Evolutionary conservation across 768 basidiomycete genomes (phyloP), one percentile per base, ranked within the genome.

Genomic region (Naganishia vaughanmartiniae): DNA sequence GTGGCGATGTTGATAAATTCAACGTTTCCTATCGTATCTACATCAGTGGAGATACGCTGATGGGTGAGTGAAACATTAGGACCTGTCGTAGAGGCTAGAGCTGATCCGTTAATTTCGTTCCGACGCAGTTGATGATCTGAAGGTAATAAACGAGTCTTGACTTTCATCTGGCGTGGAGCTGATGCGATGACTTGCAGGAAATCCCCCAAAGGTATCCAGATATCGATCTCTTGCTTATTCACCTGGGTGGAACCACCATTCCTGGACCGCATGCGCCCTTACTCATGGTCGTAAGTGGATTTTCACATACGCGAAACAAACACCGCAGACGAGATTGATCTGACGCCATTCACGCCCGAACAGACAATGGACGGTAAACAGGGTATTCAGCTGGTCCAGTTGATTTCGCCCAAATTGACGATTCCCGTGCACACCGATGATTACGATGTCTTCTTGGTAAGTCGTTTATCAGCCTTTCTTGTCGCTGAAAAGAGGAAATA

Each of bases 221-320:
- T 28, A 76, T 82, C 57, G 77, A 82, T 69, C 75, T 82, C 19
- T 71, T 80, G 68, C 60, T 82, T 5, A 73, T 81, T 31, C 80
- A 82, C 63, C 74, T 82, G 5, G 81, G 82, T 10, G 81, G 81
- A 15, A 82, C 81, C 33, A 80, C 80, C 28, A 73, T 82, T 11
- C 81, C 80, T 1, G 74, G 74, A 11, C 75, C 79, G 7, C 70
- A 72, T 26, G 71, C 75, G 28, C 76, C 76, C 17, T 39, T 77
- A 34, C 68, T 77, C 53, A 77, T 77, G 76, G 76, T 77, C 14
- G 71, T 60, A 54, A 60, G 57, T 39, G 42, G 24, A 24, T 24
- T n/a, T n/a, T n/a, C 58, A 39, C 6, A 1, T 7, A 17, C 30
- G 19, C 12, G 58, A 4, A 9, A n/a, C 48, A n/a, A 4, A 3